A percentile compares a stretch with the other conserved stretches of the same genome.
Conservation (phyloP, 768 basidiomycete genomes). For the Erythrobasidium yunnanense region DNA sequence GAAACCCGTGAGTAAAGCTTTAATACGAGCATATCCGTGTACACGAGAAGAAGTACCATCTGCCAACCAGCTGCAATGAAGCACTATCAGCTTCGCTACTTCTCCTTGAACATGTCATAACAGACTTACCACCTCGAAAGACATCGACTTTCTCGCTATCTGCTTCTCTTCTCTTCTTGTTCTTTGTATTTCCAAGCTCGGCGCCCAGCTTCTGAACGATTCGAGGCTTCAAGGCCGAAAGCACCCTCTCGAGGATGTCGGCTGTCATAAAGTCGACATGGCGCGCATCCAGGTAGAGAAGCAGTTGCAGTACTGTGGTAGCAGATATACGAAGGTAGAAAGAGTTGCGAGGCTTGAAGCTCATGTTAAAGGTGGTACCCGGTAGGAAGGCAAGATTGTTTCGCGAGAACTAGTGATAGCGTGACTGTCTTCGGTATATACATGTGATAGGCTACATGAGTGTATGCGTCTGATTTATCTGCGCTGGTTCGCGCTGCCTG, state of each 20-base stretch:
- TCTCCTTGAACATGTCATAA: too few species aligned
- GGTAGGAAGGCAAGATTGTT: background rate
- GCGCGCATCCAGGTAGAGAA: constrained; percentile 35
- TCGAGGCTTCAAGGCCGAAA: constrained; percentile 32
- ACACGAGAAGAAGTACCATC: constrained; percentile 10
- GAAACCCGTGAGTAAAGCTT: constrained; percentile 14
- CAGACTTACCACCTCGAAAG: constrained; percentile 35
- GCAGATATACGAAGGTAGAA: constrained; percentile 35
- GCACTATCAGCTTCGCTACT: too few species aligned
- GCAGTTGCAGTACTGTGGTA: constrained; percentile 31
- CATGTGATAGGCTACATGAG: background rate
- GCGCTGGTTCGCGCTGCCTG: background rate
- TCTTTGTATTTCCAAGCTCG: background rate
- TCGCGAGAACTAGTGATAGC: background rate
- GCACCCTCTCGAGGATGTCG: constrained; percentile 32
- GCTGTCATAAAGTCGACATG: constrained; percentile 22
- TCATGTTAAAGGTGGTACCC: background rate
- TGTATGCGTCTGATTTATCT: background rate
- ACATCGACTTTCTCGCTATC: constrained; percentile 35
- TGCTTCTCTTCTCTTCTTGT: constrained; percentile 4
- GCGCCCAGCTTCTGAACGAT: constrained; percentile 32
- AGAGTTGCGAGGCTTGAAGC: constrained; percentile 28
- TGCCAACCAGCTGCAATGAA: constrained; percentile 11
- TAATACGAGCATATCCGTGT: background rate
- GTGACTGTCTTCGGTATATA: background rate